Evolutionary conservation across 1,284 basidiomycete species (phyloP).

Genomic region (Ganoderma multipileum): DNA sequence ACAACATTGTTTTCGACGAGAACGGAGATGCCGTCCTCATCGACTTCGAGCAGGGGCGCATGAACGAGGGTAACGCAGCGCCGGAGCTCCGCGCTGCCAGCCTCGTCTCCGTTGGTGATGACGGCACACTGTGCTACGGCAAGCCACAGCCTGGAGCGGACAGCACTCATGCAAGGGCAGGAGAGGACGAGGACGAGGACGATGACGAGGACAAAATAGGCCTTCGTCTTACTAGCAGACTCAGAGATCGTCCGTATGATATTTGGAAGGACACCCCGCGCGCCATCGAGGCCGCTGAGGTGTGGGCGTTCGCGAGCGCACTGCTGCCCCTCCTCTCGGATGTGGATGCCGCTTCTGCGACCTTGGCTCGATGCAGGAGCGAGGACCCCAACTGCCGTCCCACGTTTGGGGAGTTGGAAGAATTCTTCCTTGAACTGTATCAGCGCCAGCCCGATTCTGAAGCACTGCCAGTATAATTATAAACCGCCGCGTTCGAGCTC

Average conservation of each 20-base stretch:
- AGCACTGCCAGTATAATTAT: neutral
- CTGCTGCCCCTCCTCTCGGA: neutral
- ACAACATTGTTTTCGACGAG: conserved; percentile 19
- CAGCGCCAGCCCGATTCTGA: neutral
- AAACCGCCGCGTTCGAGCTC: neutral
- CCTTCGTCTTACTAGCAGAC: neutral
- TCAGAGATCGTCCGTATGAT: conserved; percentile 6
- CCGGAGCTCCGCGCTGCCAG: conserved; percentile 14
- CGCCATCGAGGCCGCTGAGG: conserved; percentile 16
- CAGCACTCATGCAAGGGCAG: neutral
- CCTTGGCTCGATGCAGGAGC: neutral
- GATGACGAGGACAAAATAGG: neutral
- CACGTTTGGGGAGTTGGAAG: neutral
- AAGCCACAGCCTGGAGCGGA: neutral
- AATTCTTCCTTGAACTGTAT: neutral
- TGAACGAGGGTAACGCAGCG: conserved; percentile 13
- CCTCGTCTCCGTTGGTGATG: neutral
- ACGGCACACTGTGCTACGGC: conserved; percentile 5
- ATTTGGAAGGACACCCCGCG: conserved; percentile 7
- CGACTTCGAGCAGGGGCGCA: conserved; percentile 20
- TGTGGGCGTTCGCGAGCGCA: conserved; percentile 11
- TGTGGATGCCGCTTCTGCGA: neutral
- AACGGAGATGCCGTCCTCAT: conserved; percentile 13
- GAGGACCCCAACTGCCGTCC: conserved; percentile 13
- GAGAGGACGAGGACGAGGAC: neutral